Base-by-base conservation (phyloP, 495 filamentous ascomycete species). In the Physcia stellaris region DNA sequence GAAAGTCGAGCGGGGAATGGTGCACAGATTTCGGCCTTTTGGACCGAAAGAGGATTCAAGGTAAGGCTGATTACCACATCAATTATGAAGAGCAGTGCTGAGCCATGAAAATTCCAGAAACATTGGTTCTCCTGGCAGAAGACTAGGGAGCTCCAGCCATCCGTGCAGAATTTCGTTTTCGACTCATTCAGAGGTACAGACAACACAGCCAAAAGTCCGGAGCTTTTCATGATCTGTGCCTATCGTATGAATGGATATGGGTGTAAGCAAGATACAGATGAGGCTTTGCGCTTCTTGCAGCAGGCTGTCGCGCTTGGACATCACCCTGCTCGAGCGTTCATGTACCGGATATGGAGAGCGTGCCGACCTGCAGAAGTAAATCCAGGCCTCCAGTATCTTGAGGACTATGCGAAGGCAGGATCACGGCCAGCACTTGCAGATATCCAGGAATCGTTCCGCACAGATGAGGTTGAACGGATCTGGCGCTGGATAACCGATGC, bases 81-180 rank as follows among this genome's bases (percentile, higher is more conserved):
- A 34, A 4, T 33, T 6, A 13, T 29, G 23, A 38, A 11, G 15
- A 29, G 22, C 32, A 9, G 17, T 17, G 17, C 32, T 34, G 16
- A 9, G 13, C n/a, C 26, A 28, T 39, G 20, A 44, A 7, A 6
- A 24, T 13, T n/a, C 16, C 16, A 45, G 42, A 19, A 35, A 15
- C 36, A 21, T 7, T 34, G 36, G 28, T 28, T 45, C 4, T 45
- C 42, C 21, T 45, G 42, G 42, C 36, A 45, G 31, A 39, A 24
- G n/a, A 40, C 31, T 21, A n/a, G 30, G 6, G 17, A 32, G 7
- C 22, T 45, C 9, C 28, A 28, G 15, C 42, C 42, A 6, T 26
- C 37, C 35, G 37, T 41, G n/a, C 42, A 45, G 21, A 28, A 39
- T 23, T 26, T 45, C 16, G 24, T 45, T 2, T 40, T 26, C 23